Percentiles rank a stretch among this genome's conserved stretches.
Conservation (phyloP, 495 filamentous ascomycete species). For the Penicillium cinerascens region DNA sequence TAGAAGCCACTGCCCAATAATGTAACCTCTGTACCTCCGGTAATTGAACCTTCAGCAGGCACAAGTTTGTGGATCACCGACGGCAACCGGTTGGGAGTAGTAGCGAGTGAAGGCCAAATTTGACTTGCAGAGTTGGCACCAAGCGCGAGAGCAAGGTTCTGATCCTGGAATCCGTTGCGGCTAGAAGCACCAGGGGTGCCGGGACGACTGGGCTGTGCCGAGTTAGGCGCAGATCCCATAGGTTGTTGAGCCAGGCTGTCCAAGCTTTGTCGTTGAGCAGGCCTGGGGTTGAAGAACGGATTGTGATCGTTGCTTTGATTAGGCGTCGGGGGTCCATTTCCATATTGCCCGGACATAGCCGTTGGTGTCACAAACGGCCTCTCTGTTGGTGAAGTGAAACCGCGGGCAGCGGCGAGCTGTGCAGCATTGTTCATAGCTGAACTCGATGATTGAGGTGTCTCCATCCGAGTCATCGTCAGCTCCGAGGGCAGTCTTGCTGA, state of each 20-base stretch:
- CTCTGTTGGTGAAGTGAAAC: conserved; percentile 45
- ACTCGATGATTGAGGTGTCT: conserved; percentile 46
- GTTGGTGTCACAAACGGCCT: conserved; percentile 46
- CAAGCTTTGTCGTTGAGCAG: conserved; percentile 48
- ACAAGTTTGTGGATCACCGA: conserved; percentile 74
- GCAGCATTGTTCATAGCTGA: conserved; percentile 32
- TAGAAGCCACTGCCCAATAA: conserved; percentile 76
- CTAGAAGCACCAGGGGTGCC: conserved; percentile 40
- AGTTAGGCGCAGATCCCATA: conserved; percentile 63
- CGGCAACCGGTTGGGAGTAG: conserved; percentile 39
- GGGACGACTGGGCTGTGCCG: conserved; percentile 54
- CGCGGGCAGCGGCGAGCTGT: conserved; percentile 39
- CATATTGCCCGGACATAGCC: conserved; percentile 48
- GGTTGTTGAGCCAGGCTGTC: conserved; percentile 55
- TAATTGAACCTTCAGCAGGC: conserved; percentile 73
- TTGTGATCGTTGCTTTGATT: conserved; percentile 51
- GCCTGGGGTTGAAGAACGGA: conserved; percentile 47
- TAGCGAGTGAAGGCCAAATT: conserved; percentile 41
- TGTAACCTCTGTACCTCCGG: conserved; percentile 82
- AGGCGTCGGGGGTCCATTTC: conserved; percentile 61
- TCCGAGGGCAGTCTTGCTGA: conserved; percentile 63
- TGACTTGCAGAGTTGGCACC: conserved; percentile 33
- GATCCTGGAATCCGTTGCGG: conserved; percentile 45
- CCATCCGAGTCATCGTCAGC: conserved; percentile 76
- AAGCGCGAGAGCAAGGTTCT: conserved; percentile 28